A percentile compares a stretch with the other conserved stretches of the same genome.
phyloP scores from a whole-genome alignment of 2,329 filamentous ascomycete genomes.

The Arthroderma sp. region DNA sequence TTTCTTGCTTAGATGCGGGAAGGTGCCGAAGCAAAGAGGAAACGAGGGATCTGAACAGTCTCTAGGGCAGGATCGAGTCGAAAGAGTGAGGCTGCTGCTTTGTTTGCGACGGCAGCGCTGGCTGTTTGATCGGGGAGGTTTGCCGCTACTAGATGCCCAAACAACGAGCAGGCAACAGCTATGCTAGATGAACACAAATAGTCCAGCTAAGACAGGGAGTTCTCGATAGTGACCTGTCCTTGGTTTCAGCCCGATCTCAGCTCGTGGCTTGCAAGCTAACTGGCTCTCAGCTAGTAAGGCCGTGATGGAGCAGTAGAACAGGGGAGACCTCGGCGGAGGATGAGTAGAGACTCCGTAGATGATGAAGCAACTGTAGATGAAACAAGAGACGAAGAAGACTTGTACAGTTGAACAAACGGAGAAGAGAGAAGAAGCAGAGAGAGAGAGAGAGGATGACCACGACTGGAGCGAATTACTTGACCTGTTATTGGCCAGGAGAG shows the following conservation, averaged over 20 bases:
- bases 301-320: neutral
- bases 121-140: neutral
- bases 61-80: neutral
- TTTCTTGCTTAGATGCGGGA: too few species aligned
- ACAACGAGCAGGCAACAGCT: neutral
- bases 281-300: neutral
- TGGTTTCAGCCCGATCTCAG: neutral
- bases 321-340: neutral
- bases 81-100: neutral
- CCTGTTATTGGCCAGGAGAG: neutral
- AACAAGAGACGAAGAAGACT: neutral
- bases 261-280: neutral
- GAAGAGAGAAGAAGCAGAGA: neutral
- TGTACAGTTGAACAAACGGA: neutral
- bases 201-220: neutral
- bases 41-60: neutral
- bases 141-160: neutral
- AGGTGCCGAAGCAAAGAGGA: neutral
- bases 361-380: too few species aligned
- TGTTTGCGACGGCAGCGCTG: neutral
- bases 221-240: neutral
- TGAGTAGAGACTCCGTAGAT: too few species aligned
- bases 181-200: neutral
- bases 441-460: neutral
- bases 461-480: neutral